Percentiles rank a stretch among this genome's conserved stretches.
Evolutionary conservation across 1,284 basidiomycete species (phyloP).

Genomic region (Waitea zeae): DNA sequence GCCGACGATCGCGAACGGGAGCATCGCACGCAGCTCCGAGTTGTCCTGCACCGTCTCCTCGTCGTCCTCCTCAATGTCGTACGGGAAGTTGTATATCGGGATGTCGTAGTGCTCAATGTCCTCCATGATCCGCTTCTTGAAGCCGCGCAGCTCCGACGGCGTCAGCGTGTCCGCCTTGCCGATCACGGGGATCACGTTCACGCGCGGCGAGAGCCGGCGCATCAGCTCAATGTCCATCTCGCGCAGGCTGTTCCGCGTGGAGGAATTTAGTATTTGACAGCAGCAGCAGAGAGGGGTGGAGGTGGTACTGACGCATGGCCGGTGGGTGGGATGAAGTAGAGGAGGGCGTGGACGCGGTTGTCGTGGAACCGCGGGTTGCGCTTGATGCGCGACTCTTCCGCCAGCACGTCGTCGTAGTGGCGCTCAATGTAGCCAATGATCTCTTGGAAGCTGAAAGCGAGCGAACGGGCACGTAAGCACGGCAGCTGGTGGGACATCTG

Average conservation of each 20-base stretch:
- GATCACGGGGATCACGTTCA: conserved; percentile 98
- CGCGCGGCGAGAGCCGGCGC: conserved; percentile 88
- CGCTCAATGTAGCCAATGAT: conserved; percentile 95
- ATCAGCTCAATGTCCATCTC: conserved; percentile 99
- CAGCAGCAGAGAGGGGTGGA: conserved; percentile 10
- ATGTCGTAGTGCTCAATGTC: conserved; percentile 98
- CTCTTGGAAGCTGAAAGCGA: conserved; percentile 66
- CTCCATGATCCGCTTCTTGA: conserved; percentile 99
- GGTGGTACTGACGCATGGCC: conserved; percentile 47
- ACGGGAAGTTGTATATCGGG: conserved; percentile 99
- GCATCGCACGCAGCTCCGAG: conserved; percentile 36
- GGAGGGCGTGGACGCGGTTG: conserved; percentile 87
- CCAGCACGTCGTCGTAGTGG: conserved; percentile 98
- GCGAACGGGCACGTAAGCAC: background rate
- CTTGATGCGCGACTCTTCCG: conserved; percentile 98
- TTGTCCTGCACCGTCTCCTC: conserved; percentile 98
- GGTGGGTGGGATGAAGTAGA: conserved; percentile 96
- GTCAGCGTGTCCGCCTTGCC: conserved; percentile 96
- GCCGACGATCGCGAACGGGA: conserved; percentile 96
- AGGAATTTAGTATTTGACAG: conserved; percentile 3
- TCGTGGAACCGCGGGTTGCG: conserved; percentile 99
- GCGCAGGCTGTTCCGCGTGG: conserved; percentile 44
- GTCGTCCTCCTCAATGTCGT: conserved; percentile 97
- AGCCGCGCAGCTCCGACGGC: conserved; percentile 77
- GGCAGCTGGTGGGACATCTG: background rate